These are phyloP conservation scores for Venturia aucupariae DNA, from an alignment of 2,329 filamentous ascomycete species.

Conservation along the genomic window DNA sequence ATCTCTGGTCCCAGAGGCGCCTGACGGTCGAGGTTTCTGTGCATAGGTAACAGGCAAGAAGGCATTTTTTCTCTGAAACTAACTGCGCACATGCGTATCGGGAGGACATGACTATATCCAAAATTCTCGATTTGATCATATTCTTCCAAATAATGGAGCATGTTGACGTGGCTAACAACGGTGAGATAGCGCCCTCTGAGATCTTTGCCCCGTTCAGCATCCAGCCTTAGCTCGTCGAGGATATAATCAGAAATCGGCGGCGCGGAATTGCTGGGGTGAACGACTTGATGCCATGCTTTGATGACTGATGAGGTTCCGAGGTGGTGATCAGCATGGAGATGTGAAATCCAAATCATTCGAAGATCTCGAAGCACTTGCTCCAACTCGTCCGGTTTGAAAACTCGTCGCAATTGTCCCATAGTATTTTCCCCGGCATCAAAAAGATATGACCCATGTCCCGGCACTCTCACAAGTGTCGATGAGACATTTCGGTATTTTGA, in stretches of 20 bases:
- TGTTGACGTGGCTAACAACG: slow-evolving; percentile 60
- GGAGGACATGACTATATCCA: slow-evolving; percentile 54
- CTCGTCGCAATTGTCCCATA: slow-evolving; percentile 71
- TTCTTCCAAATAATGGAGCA: slow-evolving; percentile 70
- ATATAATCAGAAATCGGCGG: neutral
- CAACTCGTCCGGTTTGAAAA: slow-evolving; percentile 57
- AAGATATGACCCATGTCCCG: slow-evolving; percentile 77
- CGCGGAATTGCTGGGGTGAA: slow-evolving; percentile 32
- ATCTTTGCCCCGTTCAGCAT: neutral
- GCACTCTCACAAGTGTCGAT: slow-evolving; percentile 73
- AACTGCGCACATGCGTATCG: slow-evolving; percentile 34
- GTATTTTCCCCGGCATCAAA: slow-evolving; percentile 92
- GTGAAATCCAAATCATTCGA: slow-evolving; percentile 82
- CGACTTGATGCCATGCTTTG: slow-evolving; percentile 63
- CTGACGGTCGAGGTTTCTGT: neutral
- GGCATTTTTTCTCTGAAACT: slow-evolving; percentile 12
- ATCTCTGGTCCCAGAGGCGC: neutral
- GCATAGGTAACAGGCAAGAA: neutral
- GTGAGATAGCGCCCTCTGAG: slow-evolving; percentile 37
- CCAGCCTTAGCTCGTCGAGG: neutral
- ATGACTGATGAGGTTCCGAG: slow-evolving; percentile 76
- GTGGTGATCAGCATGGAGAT: slow-evolving; percentile 94
- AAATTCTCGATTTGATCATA: slow-evolving; percentile 70
- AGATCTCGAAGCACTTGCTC: slow-evolving; percentile 67
- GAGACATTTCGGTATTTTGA: slow-evolving; percentile 96